Base-by-base conservation (phyloP, 139 green algal species). In the Mesotaenium endlicherianum region DNA sequence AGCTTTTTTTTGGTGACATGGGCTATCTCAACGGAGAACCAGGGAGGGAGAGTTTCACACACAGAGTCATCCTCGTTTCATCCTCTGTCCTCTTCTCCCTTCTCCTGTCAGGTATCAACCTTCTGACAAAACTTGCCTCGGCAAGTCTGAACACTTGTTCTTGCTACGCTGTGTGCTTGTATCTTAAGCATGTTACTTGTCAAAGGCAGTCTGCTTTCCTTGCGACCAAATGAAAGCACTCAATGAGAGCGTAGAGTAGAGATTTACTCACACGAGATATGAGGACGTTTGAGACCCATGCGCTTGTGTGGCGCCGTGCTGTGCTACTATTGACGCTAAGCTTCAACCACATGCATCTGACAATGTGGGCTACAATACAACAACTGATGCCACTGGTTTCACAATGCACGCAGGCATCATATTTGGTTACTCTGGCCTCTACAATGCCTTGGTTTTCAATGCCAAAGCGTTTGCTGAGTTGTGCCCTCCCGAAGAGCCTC, bases 361-460 rank as follows among this genome's bases (percentile, higher is more conserved):
- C 50, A 64, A 64, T 64, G 20, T 64, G 26, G 20, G 20, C 20
- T 20, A 34, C 50, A 34, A 26, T 64, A 64, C 50, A 64, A 26
- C 50, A 64, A 64, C 50, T 64, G 20, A 64, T 64, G 20, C 50
- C 20, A 20, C 20, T 64, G 20, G 50, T 64, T 34, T 34, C 50
- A 20, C 20, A 26, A 20, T 64, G 26, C 50, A 64, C 50, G 26
- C 70, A 78, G 70, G 70, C 11, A 78, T 78, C 6, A 50, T 78
- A 45, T 78, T 78, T 50, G 70, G 70, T 60, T 78, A 78, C 47
- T 78, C 70, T 78, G 70, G 70, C 70, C 14, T 78, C 26, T 78
- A 78, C 47, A 50, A 60, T n/a, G 70, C 36, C 16, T 31, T 78
- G 39, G 34, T 78, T 6, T 78, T 78, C 36, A 4, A 78, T 39